phyloP scores from a whole-genome alignment of 169 alveolate species.

The Plasmodium falciparum region DNA sequence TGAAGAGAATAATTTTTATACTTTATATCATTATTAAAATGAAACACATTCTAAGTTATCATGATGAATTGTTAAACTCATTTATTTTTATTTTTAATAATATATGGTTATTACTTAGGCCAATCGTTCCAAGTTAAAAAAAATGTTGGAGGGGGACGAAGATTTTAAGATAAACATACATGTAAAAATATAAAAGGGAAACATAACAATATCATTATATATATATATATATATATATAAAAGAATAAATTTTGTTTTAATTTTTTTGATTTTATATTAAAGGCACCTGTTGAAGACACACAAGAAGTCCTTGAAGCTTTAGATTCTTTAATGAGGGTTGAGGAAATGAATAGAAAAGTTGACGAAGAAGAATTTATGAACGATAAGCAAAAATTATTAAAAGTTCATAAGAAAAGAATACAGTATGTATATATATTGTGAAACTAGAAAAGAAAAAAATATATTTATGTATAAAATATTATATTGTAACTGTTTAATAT shows the following conservation, averaged over 20 bases:
- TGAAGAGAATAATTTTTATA: too few relatives aligned
- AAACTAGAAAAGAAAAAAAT: not conserved
- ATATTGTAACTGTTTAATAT: not conserved
- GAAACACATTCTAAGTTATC: too few relatives aligned
- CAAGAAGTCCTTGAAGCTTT: slow-evolving; percentile 27
- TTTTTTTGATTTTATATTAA: slow-evolving; percentile 10
- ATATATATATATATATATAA: slow-evolving; percentile 5
- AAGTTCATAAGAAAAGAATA: slow-evolving; percentile 82
- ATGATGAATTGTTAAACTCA: too few relatives aligned
- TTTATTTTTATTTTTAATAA: slow-evolving; percentile 12
- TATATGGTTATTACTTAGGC: slow-evolving; percentile 25
- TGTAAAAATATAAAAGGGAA: slow-evolving; percentile 28
- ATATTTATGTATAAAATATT: not conserved
- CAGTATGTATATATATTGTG: slow-evolving; percentile 67
- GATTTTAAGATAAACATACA: slow-evolving; percentile 75
- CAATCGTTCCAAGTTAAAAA: slow-evolving; percentile 68
- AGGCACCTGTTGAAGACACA: slow-evolving; percentile 66
- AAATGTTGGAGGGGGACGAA: slow-evolving; percentile 67
- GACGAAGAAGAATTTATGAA: slow-evolving; percentile 83
- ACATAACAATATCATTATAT: not conserved
- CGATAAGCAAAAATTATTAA: slow-evolving; percentile 82
- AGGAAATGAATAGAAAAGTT: slow-evolving; percentile 81
- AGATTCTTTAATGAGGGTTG: slow-evolving; percentile 87
- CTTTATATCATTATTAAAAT: too few relatives aligned
- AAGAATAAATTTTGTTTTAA: slow-evolving; percentile 30